These are phyloP conservation scores for Diaporthe vaccinii DNA, from an alignment of 2,329 filamentous ascomycete genomes.

Conservation along the genomic window DNA sequence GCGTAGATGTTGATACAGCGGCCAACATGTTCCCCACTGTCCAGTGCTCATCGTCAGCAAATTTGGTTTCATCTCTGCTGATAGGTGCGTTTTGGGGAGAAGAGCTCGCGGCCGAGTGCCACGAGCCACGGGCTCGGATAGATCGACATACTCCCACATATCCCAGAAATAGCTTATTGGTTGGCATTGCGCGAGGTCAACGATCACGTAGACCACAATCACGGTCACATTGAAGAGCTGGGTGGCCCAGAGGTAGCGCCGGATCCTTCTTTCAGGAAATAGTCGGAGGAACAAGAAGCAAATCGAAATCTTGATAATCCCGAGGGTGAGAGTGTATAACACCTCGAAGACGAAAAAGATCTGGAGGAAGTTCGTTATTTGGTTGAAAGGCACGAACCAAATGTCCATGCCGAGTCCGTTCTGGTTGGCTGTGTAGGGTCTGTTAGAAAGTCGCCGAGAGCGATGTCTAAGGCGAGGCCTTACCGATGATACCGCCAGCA, in stretches of 20 bases:
- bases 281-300: slow-evolving; percentile 22
- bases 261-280: neutral
- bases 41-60: neutral
- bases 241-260: slow-evolving; percentile 15
- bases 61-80: neutral
- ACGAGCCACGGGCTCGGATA: no score
- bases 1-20: slow-evolving; percentile 28
- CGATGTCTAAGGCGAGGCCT: neutral
- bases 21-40: slow-evolving; percentile 4
- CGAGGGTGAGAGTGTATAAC: neutral
- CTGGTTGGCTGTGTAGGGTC: neutral
- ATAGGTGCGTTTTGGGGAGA: neutral
- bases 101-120: no score
- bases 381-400: slow-evolving; percentile 17
- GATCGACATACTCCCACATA: slow-evolving; percentile 12
- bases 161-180: slow-evolving; percentile 29
- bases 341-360: slow-evolving; percentile 25
- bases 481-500: slow-evolving; percentile 31
- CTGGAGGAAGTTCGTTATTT: slow-evolving; percentile 9
- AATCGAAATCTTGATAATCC: slow-evolving; percentile 19
- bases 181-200: slow-evolving; percentile 3
- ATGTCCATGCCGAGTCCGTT: slow-evolving; percentile 24
- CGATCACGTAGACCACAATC: slow-evolving; percentile 4
- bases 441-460: neutral
- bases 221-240: slow-evolving; percentile 15